Evolutionary conservation across 2,329 filamentous ascomycete species (phyloP), one percentile per base, ranked within the genome.

Genomic region (Pezicula rhizophila): DNA sequence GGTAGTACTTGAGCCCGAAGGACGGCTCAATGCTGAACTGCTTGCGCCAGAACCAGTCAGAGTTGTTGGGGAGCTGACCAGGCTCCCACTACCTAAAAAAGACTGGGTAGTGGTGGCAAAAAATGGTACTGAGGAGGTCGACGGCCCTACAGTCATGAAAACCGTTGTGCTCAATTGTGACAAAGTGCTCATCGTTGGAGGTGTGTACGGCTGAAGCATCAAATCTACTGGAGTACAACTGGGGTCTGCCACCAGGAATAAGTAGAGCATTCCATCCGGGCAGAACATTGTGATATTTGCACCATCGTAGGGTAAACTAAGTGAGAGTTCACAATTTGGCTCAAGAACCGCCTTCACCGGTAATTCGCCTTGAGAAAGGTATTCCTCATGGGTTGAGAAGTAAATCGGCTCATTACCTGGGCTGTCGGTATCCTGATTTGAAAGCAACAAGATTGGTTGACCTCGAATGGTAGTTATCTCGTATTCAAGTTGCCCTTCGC

Each of bases 321-420:
- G 34, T 8, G 43, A 44, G 4, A 55, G 43, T n/a, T 47, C 45
- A 23, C 53, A 55, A 43, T 55, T 52, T 8, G 15, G 2, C 25
- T 50, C 52, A 14, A 55, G 15, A 8, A 45, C 34, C 14, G 49
- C 53, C 18, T 50, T 47, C 26, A 53, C 49, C 7, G 53, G 51
- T 39, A 48, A 34, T 17, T 48, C 46, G n/a, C 49, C 49, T 18
- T 49, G 38, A 11, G n/a, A 4, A 18, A 33, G 26, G 35, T 45
- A 50, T 41, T 35, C 42, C 3, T 25, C 28, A 14, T 41, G 25
- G 7, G 53, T 53, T n/a, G 53, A 37, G 47, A 55, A 55, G 31
- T 43, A 53, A 4, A 55, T 37, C 6, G 49, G 46, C 38, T 55
- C 53, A 41, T 55, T 53, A 4, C 53, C 53, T 8, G 51, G 31